Percentiles rank a stretch among this genome's conserved stretches.
Conservation (phyloP, 2,329 filamentous ascomycete species). For the Aspergillus sp. region DNA sequence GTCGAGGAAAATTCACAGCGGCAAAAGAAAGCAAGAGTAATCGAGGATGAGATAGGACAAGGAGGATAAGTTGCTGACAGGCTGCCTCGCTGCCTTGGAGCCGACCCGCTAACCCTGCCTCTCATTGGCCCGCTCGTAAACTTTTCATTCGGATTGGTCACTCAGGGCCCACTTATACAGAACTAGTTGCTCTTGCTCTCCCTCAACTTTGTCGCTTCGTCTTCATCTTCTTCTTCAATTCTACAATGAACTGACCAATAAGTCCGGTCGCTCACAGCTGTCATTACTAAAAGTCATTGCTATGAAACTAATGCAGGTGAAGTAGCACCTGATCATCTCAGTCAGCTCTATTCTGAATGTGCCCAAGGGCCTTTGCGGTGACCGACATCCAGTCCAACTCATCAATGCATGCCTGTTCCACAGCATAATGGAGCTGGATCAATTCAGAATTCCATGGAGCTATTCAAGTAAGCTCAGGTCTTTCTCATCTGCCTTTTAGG, state of each 20-base stretch:
- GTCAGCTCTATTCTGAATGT: not conserved
- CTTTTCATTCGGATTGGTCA: not conserved
- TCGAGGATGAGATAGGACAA: not conserved
- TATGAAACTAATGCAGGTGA: not conserved
- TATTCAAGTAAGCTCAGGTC: no score
- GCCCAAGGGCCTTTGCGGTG: not conserved
- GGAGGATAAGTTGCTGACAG: not conserved
- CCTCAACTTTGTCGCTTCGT: not conserved
- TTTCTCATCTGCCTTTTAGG: no score
- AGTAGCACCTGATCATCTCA: not conserved
- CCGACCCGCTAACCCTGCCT: not conserved
- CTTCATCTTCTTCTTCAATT: no score
- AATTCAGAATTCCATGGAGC: no score
- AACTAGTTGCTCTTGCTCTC: not conserved
- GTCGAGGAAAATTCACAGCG: not conserved
- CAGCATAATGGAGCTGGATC: no score
- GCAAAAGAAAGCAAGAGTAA: not conserved
- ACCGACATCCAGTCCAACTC: not conserved
- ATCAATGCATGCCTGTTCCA: not conserved
- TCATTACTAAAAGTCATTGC: not conserved
- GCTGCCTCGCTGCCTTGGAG: not conserved
- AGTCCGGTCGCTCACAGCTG: not conserved
- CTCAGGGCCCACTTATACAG: not conserved
- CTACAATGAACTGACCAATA: not conserved
- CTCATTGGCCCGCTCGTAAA: slow-evolving; percentile 7